Evolutionary conservation across 305 asterid genomes (phyloP).

Genomic region (Rubia tinctorum): DNA sequence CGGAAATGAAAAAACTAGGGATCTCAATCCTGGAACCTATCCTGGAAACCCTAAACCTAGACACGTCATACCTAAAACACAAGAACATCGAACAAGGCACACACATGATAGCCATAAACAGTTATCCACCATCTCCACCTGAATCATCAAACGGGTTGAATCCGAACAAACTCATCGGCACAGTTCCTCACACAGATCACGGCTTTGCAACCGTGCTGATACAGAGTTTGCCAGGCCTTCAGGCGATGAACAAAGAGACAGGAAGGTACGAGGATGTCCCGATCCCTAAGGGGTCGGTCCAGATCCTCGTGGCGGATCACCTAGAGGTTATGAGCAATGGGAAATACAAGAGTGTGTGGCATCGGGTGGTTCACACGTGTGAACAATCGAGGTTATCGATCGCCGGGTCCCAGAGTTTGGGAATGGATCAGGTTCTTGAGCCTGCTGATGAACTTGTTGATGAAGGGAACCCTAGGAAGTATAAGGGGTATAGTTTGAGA

Average conservation of each 20-base stretch:
- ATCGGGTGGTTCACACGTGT: conserved; percentile 14
- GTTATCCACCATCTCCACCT: conserved; percentile 18
- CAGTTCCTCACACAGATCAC: conserved; percentile 37
- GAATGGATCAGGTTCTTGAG: conserved; percentile 13
- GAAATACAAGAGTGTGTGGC: conserved; percentile 33
- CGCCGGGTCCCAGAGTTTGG: conserved; percentile 7
- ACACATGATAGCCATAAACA: conserved; percentile 37
- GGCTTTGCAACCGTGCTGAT: conserved; percentile 36
- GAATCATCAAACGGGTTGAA: neutral
- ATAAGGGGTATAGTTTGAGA: conserved; percentile 9
- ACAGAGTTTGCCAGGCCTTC: conserved; percentile 37
- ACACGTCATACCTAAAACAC: conserved; percentile 16
- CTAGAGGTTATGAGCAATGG: conserved; percentile 48
- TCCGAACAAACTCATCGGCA: conserved; percentile 15
- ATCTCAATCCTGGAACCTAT: conserved; percentile 36
- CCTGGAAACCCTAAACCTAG: conserved; percentile 36
- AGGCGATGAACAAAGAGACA: conserved; percentile 14
- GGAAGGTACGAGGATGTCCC: conserved; percentile 23
- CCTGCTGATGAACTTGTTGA: conserved; percentile 14
- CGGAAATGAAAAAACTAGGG: conserved; percentile 28
- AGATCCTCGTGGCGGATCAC: conserved; percentile 44
- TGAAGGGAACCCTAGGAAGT: conserved; percentile 6
- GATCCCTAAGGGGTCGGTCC: conserved; percentile 22
- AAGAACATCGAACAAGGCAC: conserved; percentile 27
- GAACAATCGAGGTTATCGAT: conserved; percentile 14